Evolutionary conservation across 768 basidiomycete species (phyloP).

Genomic region (Rhodotorula paludigena): DNA sequence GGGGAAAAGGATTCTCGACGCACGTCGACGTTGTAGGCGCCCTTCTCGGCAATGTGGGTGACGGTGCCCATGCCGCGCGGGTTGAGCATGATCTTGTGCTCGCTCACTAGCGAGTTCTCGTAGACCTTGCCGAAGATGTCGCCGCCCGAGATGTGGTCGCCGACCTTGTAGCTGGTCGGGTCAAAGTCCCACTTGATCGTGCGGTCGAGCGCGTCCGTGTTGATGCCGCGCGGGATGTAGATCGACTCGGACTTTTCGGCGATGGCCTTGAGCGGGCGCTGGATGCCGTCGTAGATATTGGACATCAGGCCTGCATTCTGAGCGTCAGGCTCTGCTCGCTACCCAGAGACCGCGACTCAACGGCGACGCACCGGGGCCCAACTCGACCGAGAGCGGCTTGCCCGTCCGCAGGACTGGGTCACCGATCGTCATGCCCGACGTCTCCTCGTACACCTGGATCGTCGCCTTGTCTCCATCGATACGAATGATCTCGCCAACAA

Average conservation of each 20-base stretch:
- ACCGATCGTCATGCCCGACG: conserved; percentile 96
- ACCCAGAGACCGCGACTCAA: not conserved
- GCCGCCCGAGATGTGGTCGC: conserved; percentile 94
- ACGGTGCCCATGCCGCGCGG: conserved; percentile 93
- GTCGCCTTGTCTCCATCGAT: conserved; percentile 97
- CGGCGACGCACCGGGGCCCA: conserved; percentile 73
- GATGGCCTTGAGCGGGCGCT: conserved; percentile 62
- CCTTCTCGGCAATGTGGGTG: conserved; percentile 86
- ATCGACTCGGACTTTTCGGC: conserved; percentile 98
- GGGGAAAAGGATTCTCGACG: conserved; percentile 42
- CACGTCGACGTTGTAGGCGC: conserved; percentile 85
- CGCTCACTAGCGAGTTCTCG: conserved; percentile 92
- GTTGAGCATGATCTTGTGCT: conserved; percentile 94
- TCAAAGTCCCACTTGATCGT: conserved; percentile 90
- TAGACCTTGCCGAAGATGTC: conserved; percentile 93
- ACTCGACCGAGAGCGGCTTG: conserved; percentile 94
- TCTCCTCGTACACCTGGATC: conserved; percentile 99
- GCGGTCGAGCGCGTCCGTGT: conserved; percentile 89
- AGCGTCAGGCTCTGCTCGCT: not conserved
- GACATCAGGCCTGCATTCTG: conserved; percentile 77
- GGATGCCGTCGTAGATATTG: conserved; percentile 61
- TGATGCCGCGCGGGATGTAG: conserved; percentile 98
- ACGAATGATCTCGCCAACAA: conserved; percentile 78
- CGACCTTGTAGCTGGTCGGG: conserved; percentile 74
- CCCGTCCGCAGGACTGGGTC: conserved; percentile 97